Evolutionary conservation across 2,329 filamentous ascomycete species (phyloP).

Genomic region (Ophiostoma montium): DNA sequence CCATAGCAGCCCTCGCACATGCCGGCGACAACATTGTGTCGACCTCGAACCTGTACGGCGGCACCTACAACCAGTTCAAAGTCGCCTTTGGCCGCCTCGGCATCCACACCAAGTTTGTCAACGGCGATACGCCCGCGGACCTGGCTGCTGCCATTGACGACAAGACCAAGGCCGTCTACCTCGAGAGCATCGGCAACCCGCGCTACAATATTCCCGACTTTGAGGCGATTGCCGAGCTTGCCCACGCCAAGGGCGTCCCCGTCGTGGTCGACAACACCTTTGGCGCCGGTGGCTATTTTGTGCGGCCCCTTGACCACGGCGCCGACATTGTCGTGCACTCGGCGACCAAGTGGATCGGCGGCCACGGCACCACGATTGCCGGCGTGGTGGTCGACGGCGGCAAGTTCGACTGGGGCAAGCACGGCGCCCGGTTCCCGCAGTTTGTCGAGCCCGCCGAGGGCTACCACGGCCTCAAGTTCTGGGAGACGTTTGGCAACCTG

Average conservation of each 20-base stretch:
- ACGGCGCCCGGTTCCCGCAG: slow-evolving; percentile 77
- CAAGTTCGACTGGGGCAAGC: slow-evolving; percentile 85
- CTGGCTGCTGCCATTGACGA: slow-evolving; percentile 77
- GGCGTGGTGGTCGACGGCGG: slow-evolving; percentile 78
- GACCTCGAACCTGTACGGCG: slow-evolving; percentile 82
- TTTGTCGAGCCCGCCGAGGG: slow-evolving; percentile 79
- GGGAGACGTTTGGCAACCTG: slow-evolving; percentile 74
- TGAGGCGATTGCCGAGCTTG: slow-evolving; percentile 69
- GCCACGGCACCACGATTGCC: slow-evolving; percentile 83
- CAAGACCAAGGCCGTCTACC: slow-evolving; percentile 80
- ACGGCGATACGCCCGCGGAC: slow-evolving; percentile 65
- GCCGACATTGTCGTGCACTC: slow-evolving; percentile 92
- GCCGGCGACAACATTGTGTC: slow-evolving; percentile 87
- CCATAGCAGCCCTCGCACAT: slow-evolving; percentile 70
- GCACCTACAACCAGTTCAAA: slow-evolving; percentile 96
- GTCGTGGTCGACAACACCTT: slow-evolving; percentile 85
- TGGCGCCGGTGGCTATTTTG: slow-evolving; percentile 80
- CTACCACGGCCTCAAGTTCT: slow-evolving; percentile 90
- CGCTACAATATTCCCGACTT: slow-evolving; percentile 88
- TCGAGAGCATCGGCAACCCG: slow-evolving; percentile 90
- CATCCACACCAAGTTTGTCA: slow-evolving; percentile 76
- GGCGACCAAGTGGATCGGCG: slow-evolving; percentile 94
- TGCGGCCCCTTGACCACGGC: slow-evolving; percentile 75
- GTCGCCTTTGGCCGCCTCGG: slow-evolving; percentile 77
- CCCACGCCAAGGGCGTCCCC: slow-evolving; percentile 53